Percentiles rank a stretch among this genome's conserved stretches.
Conservation (phyloP, 139 green algal genomes). For the Ostreobium quekettii region DNA sequence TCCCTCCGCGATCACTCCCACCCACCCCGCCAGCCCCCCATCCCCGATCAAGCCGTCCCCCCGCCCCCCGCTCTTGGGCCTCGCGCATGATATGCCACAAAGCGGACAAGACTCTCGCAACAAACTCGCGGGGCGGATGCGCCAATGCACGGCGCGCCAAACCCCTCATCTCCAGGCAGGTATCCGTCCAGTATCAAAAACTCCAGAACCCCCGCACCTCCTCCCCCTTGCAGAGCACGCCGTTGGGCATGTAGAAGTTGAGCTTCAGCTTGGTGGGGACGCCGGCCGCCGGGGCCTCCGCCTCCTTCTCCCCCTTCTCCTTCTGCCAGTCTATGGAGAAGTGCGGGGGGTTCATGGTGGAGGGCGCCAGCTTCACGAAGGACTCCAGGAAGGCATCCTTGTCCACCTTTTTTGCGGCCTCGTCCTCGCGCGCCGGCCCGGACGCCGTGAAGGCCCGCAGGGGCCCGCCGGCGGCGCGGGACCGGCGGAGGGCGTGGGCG, state of each 20-base stretch:
- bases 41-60: too few species aligned
- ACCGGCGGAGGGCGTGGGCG: too few species aligned
- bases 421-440: neutral
- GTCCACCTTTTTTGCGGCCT: neutral
- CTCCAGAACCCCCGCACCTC: conserved; percentile 15
- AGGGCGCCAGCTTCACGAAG: conserved; percentile 19
- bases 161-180: conserved; percentile 15
- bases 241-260: conserved; percentile 75
- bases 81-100: too few species aligned
- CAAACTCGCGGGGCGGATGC: too few species aligned
- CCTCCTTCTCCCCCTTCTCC: conserved; percentile 8
- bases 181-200: neutral
- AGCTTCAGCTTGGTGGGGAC: conserved; percentile 69
- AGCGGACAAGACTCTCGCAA: too few species aligned
- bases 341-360: conserved; percentile 20
- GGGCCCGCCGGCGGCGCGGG: too few species aligned
- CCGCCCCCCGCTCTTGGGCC: too few species aligned
- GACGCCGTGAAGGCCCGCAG: conserved; percentile 5
- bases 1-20: too few species aligned
- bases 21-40: too few species aligned
- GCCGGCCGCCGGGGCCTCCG: neutral
- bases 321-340: conserved; percentile 43
- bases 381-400: conserved; percentile 18
- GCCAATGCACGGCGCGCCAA: conserved; percentile 14
- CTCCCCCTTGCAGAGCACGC: conserved; percentile 23